Base-by-base conservation (phyloP, 2,329 filamentous ascomycete species). In the Pestalotiopsis sp. region DNA sequence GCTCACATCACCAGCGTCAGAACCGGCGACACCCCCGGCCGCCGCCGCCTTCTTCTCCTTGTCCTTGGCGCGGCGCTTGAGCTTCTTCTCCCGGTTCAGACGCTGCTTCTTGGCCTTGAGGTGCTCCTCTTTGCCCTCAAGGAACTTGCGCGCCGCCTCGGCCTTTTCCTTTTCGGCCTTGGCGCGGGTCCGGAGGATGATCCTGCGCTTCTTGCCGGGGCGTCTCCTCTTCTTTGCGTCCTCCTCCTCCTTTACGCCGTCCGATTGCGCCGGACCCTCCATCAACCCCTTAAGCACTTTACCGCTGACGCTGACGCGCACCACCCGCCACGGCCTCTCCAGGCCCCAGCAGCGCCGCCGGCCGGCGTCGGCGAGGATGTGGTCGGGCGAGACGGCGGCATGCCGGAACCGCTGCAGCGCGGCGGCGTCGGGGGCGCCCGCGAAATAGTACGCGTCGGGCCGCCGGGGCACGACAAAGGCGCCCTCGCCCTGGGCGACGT, bases 71-170 rank as follows among this genome's bases (percentile, higher is more conserved):
- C 85, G 84, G 74, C 84, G 83, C 77, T 88, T 87, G 70, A 90
- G 72, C 80, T 91, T 90, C 81, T 87, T 90, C 73, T 85, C 77
- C 68, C 87, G 79, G 72, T 91, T 91, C 71, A 89, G 75, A 72
- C 87, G 82, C 79, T 89, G 89, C 81, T 89, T 89, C 82, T 90
- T 90, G 67, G 90, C 87, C 73, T 82, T 84, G 38, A 89, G 72
- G 63, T 86, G 84, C 72, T 88, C 84, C 74, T 89, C 87, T 77
- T 88, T 90, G 20, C 82, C 81, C 70, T 81, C 71, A 63, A 79
- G 73, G 67, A 81, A 79, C 71, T 80, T 82, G 71, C 77, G 80
- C 31, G 75, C 78, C 4, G 75, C 78, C 68, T 82, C 80, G 38
- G 81, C 80, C 68, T 76, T 81, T 71, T 83, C 81, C 72, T 79